These are phyloP conservation scores for Rhinocladiella similis DNA, from an alignment of 2,329 filamentous ascomycete species.

Conservation along the genomic window DNA sequence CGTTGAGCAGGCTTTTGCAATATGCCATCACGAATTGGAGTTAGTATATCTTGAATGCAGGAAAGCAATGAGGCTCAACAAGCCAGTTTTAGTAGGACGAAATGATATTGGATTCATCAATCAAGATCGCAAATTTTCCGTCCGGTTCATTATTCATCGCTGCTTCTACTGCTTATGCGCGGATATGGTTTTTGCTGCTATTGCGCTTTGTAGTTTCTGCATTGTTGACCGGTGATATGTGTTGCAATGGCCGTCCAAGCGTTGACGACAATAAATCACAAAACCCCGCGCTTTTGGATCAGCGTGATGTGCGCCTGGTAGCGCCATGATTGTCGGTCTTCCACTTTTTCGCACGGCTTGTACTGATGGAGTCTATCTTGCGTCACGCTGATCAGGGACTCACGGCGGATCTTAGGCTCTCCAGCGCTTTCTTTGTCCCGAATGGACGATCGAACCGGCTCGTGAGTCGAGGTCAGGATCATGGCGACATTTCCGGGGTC, in stretches of 20 bases:
- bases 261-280: not conserved
- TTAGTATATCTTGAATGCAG: conserved; percentile 1
- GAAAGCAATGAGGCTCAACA: not conserved
- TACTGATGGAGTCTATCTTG: not conserved
- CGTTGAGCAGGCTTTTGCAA: conserved; percentile 30
- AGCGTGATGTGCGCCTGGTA: not conserved
- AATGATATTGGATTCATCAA: conserved; percentile 5
- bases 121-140: not conserved
- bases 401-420: not conserved
- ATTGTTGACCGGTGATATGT: not conserved
- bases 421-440: no score
- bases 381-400: conserved; percentile 11
- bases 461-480: no score
- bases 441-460: no score
- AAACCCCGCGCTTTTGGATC: not conserved
- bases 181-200: not conserved
- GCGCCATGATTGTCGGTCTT: conserved; percentile 7
- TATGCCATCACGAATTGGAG: conserved; percentile 20
- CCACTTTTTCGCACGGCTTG: not conserved
- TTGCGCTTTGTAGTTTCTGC: not conserved
- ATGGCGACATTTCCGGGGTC: no score
- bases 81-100: not conserved
- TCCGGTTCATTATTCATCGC: no score
- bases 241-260: not conserved
- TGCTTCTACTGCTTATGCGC: not conserved